phyloP scores from a whole-genome alignment of 345 rosid genomes.

The Iberis pinnata region DNA sequence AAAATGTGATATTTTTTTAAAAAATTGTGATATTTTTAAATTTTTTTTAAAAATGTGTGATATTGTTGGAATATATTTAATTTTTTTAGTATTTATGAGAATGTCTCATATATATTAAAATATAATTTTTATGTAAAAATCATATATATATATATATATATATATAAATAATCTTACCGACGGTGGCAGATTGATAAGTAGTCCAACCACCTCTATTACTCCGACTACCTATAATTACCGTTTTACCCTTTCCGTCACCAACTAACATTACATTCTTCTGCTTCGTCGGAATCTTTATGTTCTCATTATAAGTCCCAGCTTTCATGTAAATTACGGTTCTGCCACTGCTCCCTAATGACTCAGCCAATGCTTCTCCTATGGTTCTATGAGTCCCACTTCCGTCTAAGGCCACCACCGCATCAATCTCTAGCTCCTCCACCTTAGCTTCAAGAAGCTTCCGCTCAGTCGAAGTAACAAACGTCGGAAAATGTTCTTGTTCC shows the following conservation, averaged over 20 bases:
- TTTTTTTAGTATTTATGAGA: too few relatives aligned
- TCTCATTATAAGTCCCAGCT: conserved; percentile 48
- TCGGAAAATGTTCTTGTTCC: conserved; percentile 16
- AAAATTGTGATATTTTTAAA: too few relatives aligned
- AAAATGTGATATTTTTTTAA: too few relatives aligned
- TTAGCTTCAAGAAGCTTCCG: conserved; percentile 44
- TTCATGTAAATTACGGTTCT: conserved; percentile 42
- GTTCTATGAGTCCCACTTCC: conserved; percentile 51
- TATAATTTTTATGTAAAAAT: too few relatives aligned
- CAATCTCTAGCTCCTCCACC: conserved; percentile 32
- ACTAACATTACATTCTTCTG: conserved; percentile 48
- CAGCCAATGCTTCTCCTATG: conserved; percentile 34
- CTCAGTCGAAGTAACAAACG: conserved; percentile 22
- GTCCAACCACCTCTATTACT: conserved; percentile 39
- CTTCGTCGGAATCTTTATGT: conserved; percentile 39
- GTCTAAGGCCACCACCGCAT: conserved; percentile 47
- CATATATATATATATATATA: too few relatives aligned
- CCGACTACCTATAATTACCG: conserved; percentile 35
- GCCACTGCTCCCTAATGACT: conserved; percentile 32
- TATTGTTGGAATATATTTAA: too few relatives aligned
- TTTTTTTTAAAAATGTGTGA: too few relatives aligned
- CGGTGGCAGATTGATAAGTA: conserved; percentile 46
- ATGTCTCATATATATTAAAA: too few relatives aligned
- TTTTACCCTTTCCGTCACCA: conserved; percentile 55
- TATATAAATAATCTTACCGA: conserved; percentile 39